A percentile compares a stretch with the other conserved stretches of the same genome.
Conservation (phyloP, 2,329 filamentous ascomycete genomes). For the Pseudogymnoascus sp. region DNA sequence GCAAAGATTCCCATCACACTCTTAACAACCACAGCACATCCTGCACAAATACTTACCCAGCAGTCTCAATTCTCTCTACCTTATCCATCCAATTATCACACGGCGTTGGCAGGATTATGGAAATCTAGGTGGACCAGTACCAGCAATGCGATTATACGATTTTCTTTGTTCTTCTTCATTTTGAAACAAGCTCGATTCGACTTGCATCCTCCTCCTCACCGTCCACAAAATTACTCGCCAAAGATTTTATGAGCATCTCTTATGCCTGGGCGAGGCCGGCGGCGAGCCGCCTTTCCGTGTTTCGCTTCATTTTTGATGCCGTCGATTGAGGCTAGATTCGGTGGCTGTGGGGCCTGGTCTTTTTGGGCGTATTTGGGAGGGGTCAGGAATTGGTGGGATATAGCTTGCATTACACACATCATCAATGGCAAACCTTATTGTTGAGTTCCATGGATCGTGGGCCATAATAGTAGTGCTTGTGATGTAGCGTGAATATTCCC, state of each 20-base stretch:
- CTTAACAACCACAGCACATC: constrained; percentile 3
- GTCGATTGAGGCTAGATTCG: constrained; percentile 6
- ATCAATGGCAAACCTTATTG: constrained; percentile 2
- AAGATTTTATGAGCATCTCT: constrained; percentile 1
- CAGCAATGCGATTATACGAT: constrained; percentile 9
- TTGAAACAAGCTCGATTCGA: constrained; percentile 3
- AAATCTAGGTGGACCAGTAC: background rate
- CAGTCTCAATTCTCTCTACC: background rate
- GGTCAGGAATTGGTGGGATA: constrained; percentile 2
- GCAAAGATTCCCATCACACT: background rate
- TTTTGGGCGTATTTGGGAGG: constrained; percentile 1
- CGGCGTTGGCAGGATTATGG: constrained; percentile 1
- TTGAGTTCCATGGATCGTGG: background rate
- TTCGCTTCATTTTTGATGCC: constrained; percentile 2
- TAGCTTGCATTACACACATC: background rate
- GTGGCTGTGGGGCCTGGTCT: constrained; percentile 1
- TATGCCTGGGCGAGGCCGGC: background rate
- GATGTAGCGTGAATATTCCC: background rate
- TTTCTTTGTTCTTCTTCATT: constrained; percentile 6
- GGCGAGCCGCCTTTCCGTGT: background rate
- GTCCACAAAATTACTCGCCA: background rate
- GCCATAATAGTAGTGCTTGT: background rate
- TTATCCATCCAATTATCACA: constrained; percentile 9
- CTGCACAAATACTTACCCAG: constrained; percentile 5
- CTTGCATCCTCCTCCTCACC: background rate